Conservation (phyloP, 441 rosid genomes). For the Populus trichocarpa region DNA sequence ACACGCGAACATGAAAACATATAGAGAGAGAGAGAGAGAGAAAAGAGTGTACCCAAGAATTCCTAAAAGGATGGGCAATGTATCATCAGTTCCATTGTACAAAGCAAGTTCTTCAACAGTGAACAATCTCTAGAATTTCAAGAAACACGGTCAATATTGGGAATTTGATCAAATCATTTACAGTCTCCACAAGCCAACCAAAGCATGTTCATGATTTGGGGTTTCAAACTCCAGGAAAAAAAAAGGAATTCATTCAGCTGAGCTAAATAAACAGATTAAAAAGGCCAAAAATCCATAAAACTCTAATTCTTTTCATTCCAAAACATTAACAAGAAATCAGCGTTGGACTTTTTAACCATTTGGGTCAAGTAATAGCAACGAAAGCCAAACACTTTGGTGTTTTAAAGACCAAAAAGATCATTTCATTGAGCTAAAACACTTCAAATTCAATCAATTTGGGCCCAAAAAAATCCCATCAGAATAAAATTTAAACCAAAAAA, state of each 20-base stretch:
- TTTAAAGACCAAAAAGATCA: not conserved
- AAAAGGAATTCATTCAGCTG: too few species aligned
- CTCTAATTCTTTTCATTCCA: too few species aligned
- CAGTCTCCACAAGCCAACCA: not conserved
- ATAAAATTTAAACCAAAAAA: not conserved
- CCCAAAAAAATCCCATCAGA: not conserved
- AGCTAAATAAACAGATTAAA: not conserved
- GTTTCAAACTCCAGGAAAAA: too few species aligned
- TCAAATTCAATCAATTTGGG: not conserved
- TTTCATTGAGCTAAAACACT: too few species aligned
- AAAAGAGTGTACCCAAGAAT: conserved; percentile 65
- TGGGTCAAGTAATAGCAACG: not conserved
- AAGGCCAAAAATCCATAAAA: not conserved
- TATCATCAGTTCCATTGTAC: conserved; percentile 74
- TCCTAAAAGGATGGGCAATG: conserved; percentile 68
- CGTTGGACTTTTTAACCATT: too few species aligned
- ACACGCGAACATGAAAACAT: not conserved
- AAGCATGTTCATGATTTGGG: not conserved
- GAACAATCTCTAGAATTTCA: conserved; percentile 48
- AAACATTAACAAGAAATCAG: too few species aligned
- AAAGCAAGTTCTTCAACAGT: conserved; percentile 59
- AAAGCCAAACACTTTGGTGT: not conserved
- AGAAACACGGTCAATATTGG: not conserved
- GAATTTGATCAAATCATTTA: too few species aligned
- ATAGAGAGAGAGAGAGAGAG: conserved; percentile 1